Evolutionary conservation across 2,329 filamentous ascomycete species (phyloP).

Genomic region (Xylaria polymorpha): DNA sequence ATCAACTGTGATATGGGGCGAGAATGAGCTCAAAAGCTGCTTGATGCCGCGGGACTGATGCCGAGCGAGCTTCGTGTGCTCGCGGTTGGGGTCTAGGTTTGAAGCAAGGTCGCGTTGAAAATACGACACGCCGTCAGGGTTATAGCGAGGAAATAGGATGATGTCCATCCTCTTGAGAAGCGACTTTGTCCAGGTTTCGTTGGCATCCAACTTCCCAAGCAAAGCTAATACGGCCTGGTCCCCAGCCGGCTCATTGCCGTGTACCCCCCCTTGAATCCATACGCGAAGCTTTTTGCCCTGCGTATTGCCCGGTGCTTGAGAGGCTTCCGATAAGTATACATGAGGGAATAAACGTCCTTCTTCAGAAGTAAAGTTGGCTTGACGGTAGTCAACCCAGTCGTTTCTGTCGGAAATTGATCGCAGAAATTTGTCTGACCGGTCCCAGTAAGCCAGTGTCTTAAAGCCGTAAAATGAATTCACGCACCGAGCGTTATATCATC

Average conservation of each 20-base stretch:
- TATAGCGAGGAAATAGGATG: constrained; percentile 45
- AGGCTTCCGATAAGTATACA: constrained; percentile 40
- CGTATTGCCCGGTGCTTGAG: not conserved
- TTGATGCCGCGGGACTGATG: constrained; percentile 49
- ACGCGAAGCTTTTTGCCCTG: constrained; percentile 44
- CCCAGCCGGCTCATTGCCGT: constrained; percentile 47
- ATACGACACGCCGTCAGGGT: constrained; percentile 47
- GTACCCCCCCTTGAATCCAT: constrained; percentile 47
- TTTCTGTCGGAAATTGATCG: constrained; percentile 46
- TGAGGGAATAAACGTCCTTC: constrained; percentile 46
- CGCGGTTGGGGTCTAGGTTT: constrained; percentile 47
- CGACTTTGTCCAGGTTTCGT: constrained; percentile 41
- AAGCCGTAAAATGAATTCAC: constrained; percentile 21
- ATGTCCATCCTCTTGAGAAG: constrained; percentile 44
- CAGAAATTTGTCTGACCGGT: constrained; percentile 44
- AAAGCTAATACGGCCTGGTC: constrained; percentile 46
- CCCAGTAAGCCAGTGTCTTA: constrained; percentile 6
- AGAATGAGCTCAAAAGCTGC: constrained; percentile 46
- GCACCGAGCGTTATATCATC: constrained; percentile 48
- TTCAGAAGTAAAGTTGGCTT: constrained; percentile 48
- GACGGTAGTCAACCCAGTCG: constrained; percentile 47
- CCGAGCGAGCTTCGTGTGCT: constrained; percentile 49
- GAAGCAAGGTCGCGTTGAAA: constrained; percentile 46
- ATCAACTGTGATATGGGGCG: constrained; percentile 50
- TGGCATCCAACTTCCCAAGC: constrained; percentile 45